A percentile compares a stretch with the other conserved stretches of the same genome.
phyloP scores from a whole-genome alignment of 208 protist species.

The Trypanosoma melophagium region DNA sequence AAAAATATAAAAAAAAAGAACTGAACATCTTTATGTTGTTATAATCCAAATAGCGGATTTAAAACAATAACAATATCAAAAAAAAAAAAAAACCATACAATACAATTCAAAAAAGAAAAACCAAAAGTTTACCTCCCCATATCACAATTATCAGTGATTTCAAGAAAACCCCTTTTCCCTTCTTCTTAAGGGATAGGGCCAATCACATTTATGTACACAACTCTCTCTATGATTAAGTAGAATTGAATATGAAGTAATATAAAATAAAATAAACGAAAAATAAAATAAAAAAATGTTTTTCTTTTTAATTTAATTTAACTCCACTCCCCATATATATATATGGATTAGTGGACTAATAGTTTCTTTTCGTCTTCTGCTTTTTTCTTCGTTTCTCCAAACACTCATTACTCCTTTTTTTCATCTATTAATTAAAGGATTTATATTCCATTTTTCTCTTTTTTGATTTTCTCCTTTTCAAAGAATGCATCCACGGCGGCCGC shows the following conservation, averaged over 20 bases:
- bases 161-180: too few species aligned
- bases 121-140: too few species aligned
- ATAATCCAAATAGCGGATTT: too few species aligned
- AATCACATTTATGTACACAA: too few species aligned
- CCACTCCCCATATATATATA: slow-evolving; percentile 19
- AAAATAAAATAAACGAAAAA: too few species aligned
- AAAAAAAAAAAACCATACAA: too few species aligned
- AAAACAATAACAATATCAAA: too few species aligned
- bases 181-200: too few species aligned
- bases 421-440: neutral
- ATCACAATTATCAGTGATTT: too few species aligned
- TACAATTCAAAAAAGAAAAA: too few species aligned
- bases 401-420: slow-evolving; percentile 6
- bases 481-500: slow-evolving; percentile 60
- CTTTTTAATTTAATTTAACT: neutral
- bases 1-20: too few species aligned
- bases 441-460: neutral
- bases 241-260: neutral
- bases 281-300: slow-evolving; percentile 7
- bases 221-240: neutral
- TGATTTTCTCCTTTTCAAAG: slow-evolving; percentile 32
- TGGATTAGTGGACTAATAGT: neutral
- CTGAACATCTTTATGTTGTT: too few species aligned
- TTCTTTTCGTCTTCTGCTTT: neutral
- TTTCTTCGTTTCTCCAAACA: neutral